Evolutionary conservation across 805 yeast species (phyloP).

Genomic region (Wickerhamiella australiensis): DNA sequence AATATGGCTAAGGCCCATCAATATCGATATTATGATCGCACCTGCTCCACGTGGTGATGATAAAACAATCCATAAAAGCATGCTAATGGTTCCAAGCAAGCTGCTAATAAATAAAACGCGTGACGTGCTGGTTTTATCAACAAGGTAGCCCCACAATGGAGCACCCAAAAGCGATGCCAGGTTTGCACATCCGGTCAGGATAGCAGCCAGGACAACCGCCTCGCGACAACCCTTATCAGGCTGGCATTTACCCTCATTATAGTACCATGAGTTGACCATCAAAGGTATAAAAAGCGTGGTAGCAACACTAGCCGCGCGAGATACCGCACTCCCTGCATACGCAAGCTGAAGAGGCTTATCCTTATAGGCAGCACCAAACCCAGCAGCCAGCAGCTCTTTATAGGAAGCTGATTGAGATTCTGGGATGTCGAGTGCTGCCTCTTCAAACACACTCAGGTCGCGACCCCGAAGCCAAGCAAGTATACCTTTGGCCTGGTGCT

Average conservation of each 20-base stretch:
- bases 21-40: slow-evolving; percentile 31
- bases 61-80: slow-evolving; percentile 20
- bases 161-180: slow-evolving; percentile 45
- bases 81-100: slow-evolving; percentile 18
- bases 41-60: slow-evolving; percentile 30
- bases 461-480: slow-evolving; percentile 25
- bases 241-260: slow-evolving; percentile 39
- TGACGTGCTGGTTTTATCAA: slow-evolving; percentile 37
- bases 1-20: slow-evolving; percentile 51
- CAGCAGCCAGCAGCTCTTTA: slow-evolving; percentile 34
- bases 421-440: slow-evolving; percentile 24
- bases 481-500: slow-evolving; percentile 30
- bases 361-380: slow-evolving; percentile 36
- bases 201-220: slow-evolving; percentile 54
- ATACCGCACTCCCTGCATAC: slow-evolving; percentile 48
- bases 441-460: slow-evolving; percentile 22
- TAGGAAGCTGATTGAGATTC: slow-evolving; percentile 26
- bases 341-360: slow-evolving; percentile 43
- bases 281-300: slow-evolving; percentile 52
- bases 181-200: slow-evolving; percentile 56
- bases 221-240: slow-evolving; percentile 38
- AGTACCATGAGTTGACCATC: slow-evolving; percentile 45
- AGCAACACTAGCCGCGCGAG: slow-evolving; percentile 50
- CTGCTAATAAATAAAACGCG: slow-evolving; percentile 26
- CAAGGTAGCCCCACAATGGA: slow-evolving; percentile 50